phyloP scores from a whole-genome alignment of 768 basidiomycete species.

The Boletus speciosus region DNA sequence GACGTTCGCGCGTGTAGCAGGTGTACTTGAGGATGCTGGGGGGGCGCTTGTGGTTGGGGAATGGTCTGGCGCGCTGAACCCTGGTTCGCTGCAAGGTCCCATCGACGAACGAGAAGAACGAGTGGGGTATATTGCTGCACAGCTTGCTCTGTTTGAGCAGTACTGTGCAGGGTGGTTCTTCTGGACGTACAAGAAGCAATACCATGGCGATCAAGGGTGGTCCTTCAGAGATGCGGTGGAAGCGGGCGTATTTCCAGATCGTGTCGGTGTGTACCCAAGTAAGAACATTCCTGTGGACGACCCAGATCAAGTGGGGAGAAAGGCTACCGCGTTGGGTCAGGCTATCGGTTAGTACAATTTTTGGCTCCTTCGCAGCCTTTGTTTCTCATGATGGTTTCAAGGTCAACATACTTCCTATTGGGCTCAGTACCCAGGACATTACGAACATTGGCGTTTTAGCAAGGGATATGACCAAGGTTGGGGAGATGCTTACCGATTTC shows the following conservation, averaged over 20 bases:
- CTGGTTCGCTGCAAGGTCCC: constrained; percentile 51
- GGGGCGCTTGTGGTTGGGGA: constrained; percentile 70
- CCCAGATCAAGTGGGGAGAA: constrained; percentile 22
- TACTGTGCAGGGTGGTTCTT: constrained; percentile 75
- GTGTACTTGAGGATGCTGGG: constrained; percentile 34
- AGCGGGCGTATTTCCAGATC: constrained; percentile 57
- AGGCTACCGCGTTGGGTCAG: constrained; percentile 26
- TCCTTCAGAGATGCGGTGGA: constrained; percentile 61
- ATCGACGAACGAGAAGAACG: constrained; percentile 41
- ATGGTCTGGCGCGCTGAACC: constrained; percentile 75
- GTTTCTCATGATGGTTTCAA: constrained; percentile 20
- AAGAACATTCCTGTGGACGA: constrained; percentile 16
- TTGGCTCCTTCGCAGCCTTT: constrained; percentile 14
- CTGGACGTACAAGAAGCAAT: constrained; percentile 79
- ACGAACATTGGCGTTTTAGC: constrained; percentile 65
- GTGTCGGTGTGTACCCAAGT: constrained; percentile 41
- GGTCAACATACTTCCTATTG: constrained; percentile 41
- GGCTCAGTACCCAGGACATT: constrained; percentile 49
- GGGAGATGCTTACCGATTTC: constrained; percentile 65
- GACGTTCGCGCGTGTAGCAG: constrained; percentile 39
- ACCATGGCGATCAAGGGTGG: constrained; percentile 70
- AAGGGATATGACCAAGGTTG: constrained; percentile 68
- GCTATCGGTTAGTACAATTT: constrained; percentile 33
- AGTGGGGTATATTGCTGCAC: constrained; percentile 53
- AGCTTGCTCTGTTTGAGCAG: constrained; percentile 62